phyloP scores from a whole-genome alignment of 1,284 basidiomycete genomes.

The Ceratobasidium sp. region DNA sequence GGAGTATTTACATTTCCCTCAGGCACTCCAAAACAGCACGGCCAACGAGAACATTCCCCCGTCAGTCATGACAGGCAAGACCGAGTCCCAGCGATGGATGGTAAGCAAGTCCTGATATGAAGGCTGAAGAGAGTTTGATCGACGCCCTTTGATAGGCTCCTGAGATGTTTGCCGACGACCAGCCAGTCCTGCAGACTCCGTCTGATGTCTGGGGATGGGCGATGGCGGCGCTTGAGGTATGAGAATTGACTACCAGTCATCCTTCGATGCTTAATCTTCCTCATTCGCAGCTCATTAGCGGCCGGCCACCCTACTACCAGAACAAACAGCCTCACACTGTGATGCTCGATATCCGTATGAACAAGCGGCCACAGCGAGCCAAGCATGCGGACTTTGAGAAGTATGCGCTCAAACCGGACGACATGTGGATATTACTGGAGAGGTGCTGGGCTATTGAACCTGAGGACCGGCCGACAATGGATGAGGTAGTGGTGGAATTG shows the following conservation, averaged over 20 bases:
- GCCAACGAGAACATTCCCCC: constrained; percentile 1
- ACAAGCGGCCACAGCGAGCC: not conserved
- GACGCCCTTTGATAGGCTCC: constrained; percentile 10
- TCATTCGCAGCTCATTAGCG: constrained; percentile 14
- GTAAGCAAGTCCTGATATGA: not conserved
- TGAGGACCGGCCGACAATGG: constrained; percentile 15
- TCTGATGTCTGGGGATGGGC: constrained; percentile 43
- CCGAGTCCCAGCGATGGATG: constrained; percentile 39
- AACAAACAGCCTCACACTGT: constrained; percentile 13
- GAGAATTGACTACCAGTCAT: not conserved
- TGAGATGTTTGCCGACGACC: constrained; percentile 26
- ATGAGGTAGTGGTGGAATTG: constrained; percentile 26
- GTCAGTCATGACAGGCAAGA: constrained; percentile 35
- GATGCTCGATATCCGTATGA: not conserved
- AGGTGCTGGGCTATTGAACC: constrained; percentile 20
- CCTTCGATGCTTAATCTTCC: not conserved
- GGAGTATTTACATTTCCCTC: no score
- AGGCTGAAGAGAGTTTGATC: not conserved
- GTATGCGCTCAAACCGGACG: constrained; percentile 33
- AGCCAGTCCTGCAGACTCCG: constrained; percentile 6
- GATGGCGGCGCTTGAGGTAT: constrained; percentile 35
- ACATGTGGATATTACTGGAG: constrained; percentile 24
- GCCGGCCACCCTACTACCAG: not conserved
- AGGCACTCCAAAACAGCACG: not conserved
- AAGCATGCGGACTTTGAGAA: constrained; percentile 23